phyloP scores from a whole-genome alignment of 2,329 filamentous ascomycete species.

The Colletotrichum sojae region DNA sequence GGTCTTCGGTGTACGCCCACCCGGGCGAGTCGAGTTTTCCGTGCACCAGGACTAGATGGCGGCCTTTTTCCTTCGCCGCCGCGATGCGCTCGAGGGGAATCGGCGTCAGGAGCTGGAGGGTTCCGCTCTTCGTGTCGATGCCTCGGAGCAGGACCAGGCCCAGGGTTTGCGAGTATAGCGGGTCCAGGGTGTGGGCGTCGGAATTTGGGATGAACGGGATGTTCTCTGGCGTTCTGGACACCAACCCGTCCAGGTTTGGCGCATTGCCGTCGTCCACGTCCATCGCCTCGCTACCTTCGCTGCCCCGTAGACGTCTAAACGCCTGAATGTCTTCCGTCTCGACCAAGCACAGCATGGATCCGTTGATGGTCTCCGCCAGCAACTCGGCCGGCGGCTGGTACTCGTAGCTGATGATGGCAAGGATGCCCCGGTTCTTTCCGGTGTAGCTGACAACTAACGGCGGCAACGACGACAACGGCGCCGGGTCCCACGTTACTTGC shows the following conservation, averaged over 20 bases:
- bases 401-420: conserved; percentile 78
- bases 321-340: conserved; percentile 69
- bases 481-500: conserved; percentile 62
- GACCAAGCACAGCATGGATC: conserved; percentile 78
- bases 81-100: conserved; percentile 58
- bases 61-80: conserved; percentile 56
- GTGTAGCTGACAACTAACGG: conserved; percentile 76
- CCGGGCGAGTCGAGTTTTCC: conserved; percentile 78
- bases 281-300: conserved; percentile 31
- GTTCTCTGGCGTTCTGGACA: conserved; percentile 62
- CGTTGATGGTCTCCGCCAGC: conserved; percentile 77
- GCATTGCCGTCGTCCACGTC: conserved; percentile 37
- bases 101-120: conserved; percentile 77
- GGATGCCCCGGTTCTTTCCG: conserved; percentile 65
- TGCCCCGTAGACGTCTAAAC: conserved; percentile 54
- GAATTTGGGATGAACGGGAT: conserved; percentile 75
- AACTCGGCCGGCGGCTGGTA: conserved; percentile 72
- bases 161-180: conserved; percentile 69
- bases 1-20: conserved; percentile 79
- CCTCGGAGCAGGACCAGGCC: conserved; percentile 80
- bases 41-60: conserved; percentile 73
- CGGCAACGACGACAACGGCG: conserved; percentile 67
- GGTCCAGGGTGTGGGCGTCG: conserved; percentile 70
- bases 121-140: conserved; percentile 68
- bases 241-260: conserved; percentile 44